Conservation (phyloP, 139 green algal genomes). For the Tetradesmus lagerheimii region DNA sequence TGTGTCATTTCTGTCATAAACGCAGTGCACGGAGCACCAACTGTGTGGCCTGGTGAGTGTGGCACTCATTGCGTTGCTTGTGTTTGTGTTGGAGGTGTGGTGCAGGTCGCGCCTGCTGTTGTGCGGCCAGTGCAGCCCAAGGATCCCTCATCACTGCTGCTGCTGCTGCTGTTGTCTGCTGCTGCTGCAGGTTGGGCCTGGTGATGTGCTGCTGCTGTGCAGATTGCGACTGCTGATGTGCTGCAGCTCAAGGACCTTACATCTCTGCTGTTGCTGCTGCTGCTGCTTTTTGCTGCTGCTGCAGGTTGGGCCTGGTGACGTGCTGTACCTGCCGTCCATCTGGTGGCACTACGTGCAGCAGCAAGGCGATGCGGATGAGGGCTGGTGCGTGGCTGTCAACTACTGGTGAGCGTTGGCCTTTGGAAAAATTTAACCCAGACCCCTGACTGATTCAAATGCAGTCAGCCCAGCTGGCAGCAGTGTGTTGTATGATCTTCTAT, state of each 20-base stretch:
- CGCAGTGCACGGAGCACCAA: too few species aligned
- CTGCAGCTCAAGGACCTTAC: too few species aligned
- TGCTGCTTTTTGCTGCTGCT: not conserved
- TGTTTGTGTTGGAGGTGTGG: too few species aligned
- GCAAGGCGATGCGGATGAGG: conserved; percentile 44
- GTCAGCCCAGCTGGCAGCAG: too few species aligned
- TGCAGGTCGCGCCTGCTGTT: too few species aligned
- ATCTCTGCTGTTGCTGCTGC: conserved; percentile 2
- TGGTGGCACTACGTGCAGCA: conserved; percentile 83
- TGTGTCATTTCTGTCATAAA: too few species aligned
- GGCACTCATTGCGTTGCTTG: too few species aligned
- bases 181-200: not conserved
- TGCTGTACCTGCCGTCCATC: conserved; percentile 83
- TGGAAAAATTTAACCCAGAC: too few species aligned
- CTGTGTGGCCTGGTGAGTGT: too few species aligned
- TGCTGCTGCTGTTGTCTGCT: not conserved
- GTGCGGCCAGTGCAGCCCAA: not conserved
- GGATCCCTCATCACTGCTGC: not conserved
- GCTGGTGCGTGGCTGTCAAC: conserved; percentile 85
- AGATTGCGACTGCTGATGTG: not conserved
- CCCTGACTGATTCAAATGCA: too few species aligned
- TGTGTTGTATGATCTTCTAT: too few species aligned
- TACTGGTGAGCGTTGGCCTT: conserved; percentile 84
- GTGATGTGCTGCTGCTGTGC: not conserved
- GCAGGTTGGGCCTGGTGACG: conserved; percentile 67